Evolutionary conservation across 352 stramenopile species (phyloP).

Genomic region (Saprolegnia parasitica): DNA sequence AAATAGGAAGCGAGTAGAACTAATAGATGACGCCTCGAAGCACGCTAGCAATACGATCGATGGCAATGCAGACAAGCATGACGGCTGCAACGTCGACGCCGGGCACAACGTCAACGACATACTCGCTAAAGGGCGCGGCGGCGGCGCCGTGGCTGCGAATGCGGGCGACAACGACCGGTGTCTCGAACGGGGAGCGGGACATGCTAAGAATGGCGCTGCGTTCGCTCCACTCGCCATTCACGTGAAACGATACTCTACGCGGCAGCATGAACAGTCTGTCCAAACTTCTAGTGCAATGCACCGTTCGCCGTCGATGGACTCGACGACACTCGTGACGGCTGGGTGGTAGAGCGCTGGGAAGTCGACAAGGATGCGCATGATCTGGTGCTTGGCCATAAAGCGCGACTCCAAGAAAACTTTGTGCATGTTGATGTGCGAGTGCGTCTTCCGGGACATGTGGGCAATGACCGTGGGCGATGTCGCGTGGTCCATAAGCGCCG

Average conservation of each 20-base stretch:
- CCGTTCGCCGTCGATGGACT: background rate
- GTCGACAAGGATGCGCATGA: slow-evolving; percentile 4
- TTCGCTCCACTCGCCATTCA: slow-evolving; percentile 13
- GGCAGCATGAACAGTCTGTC: background rate
- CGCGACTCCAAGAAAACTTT: slow-evolving; percentile 8
- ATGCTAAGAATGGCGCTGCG: slow-evolving; percentile 22
- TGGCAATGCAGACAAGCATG: slow-evolving; percentile 15
- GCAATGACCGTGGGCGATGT: background rate
- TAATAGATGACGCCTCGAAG: slow-evolving; percentile 22
- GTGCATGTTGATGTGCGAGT: slow-evolving; percentile 20
- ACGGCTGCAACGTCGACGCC: slow-evolving; percentile 19
- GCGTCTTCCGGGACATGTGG: slow-evolving; percentile 15
- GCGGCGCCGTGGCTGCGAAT: background rate
- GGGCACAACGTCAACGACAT: slow-evolving; percentile 14
- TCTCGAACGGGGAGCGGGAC: background rate
- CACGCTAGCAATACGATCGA: slow-evolving; percentile 25
- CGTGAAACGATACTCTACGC: slow-evolving; percentile 3
- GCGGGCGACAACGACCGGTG: background rate
- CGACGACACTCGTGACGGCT: background rate
- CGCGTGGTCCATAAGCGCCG: slow-evolving; percentile 3
- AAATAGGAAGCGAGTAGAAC: slow-evolving; percentile 1
- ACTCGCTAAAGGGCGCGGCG: background rate
- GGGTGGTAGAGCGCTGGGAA: slow-evolving; percentile 7
- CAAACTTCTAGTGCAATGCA: background rate
- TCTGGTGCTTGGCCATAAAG: background rate